A percentile compares a stretch with the other conserved stretches of the same genome.
Conservation (phyloP, 2,329 filamentous ascomycete species). For the Graphium sp. region DNA sequence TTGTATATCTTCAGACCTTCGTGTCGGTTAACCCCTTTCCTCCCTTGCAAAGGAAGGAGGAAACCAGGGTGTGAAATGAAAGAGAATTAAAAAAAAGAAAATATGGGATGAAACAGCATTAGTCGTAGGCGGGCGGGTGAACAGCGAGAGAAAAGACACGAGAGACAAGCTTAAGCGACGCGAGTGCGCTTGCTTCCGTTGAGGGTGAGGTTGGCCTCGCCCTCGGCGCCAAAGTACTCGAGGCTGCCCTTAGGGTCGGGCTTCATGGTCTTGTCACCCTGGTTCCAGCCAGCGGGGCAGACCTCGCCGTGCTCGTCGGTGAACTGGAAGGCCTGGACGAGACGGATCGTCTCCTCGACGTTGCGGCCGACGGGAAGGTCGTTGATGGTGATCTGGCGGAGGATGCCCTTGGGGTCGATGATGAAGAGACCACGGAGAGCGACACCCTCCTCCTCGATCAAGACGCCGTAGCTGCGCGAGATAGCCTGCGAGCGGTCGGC, state of each 20-base stretch:
- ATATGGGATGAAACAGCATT: too few species aligned
- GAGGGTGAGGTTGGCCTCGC: conserved; percentile 13
- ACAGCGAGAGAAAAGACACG: too few species aligned
- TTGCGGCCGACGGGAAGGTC: conserved; percentile 47
- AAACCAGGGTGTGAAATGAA: too few species aligned
- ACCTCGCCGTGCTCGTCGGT: conserved; percentile 71
- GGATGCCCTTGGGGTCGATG: conserved; percentile 44
- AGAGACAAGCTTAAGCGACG: too few species aligned
- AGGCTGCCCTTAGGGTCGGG: conserved; percentile 31
- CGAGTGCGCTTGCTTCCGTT: too few species aligned
- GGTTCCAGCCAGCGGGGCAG: conserved; percentile 35
- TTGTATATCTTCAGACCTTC: too few species aligned
- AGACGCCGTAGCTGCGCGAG: conserved; percentile 43
- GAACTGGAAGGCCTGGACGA: conserved; percentile 63
- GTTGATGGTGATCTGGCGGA: conserved; percentile 49
- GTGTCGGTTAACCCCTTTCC: too few species aligned
- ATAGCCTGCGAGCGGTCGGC: conserved; percentile 45
- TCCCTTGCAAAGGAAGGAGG: too few species aligned
- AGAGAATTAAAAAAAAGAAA: too few species aligned
- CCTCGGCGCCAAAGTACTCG: conserved; percentile 23
- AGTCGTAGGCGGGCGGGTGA: too few species aligned
- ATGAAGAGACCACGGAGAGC: conserved; percentile 48
- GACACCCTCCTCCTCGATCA: conserved; percentile 46
- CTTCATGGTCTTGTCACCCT: conserved; percentile 30
- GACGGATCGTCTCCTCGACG: conserved; percentile 47